Conservation (phyloP, 805 yeast genomes). For the Candida lessepsii region DNA sequence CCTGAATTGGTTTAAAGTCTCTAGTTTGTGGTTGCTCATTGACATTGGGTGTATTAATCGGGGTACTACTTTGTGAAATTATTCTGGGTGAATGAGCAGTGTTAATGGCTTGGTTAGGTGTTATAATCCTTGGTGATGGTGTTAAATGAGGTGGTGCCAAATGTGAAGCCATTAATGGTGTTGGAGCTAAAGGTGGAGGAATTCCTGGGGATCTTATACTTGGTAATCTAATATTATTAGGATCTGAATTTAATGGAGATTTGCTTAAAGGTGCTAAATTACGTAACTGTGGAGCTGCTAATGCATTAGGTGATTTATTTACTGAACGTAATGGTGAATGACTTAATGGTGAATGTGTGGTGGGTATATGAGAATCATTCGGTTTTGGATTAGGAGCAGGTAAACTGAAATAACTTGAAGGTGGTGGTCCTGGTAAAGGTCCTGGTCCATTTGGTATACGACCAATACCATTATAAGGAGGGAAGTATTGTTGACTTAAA, state of each 20-base stretch:
- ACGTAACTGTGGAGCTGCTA: not conserved
- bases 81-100: too few relatives aligned
- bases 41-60: too few relatives aligned
- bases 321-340: not conserved
- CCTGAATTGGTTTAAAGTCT: constrained; percentile 3
- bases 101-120: too few relatives aligned
- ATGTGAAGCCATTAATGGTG: not conserved
- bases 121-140: not conserved
- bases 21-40: not conserved
- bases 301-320: not conserved
- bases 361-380: not conserved
- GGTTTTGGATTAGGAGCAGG: not conserved
- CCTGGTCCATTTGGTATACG: constrained; percentile 43
- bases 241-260: not conserved
- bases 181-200: not conserved
- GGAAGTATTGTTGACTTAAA: constrained; percentile 19
- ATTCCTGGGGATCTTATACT: not conserved
- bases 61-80: too few relatives aligned
- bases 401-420: constrained; percentile 16
- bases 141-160: too few relatives aligned
- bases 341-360: not conserved
- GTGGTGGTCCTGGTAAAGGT: constrained; percentile 43
- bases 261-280: not conserved
- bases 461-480: constrained; percentile 35
- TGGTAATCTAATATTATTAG: constrained; percentile 2